A percentile compares a stretch with the other conserved stretches of the same genome.
phyloP scores from a whole-genome alignment of 1,284 basidiomycete genomes.

The Leccinum subspadiceum region DNA sequence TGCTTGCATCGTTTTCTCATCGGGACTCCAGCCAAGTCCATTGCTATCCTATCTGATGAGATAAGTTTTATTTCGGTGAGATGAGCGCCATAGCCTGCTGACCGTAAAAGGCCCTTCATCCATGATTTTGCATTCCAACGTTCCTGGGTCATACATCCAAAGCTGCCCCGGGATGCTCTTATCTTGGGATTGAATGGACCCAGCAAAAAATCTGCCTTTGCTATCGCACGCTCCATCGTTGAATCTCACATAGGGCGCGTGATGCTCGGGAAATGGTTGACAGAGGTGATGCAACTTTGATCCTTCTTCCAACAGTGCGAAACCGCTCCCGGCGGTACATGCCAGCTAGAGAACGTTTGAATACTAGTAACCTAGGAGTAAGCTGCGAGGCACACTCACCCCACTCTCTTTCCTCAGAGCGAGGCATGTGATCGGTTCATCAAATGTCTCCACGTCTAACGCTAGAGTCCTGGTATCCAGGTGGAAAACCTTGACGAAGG shows the following conservation, averaged over 20 bases:
- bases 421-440: conserved; percentile 26
- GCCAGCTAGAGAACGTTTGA: conserved; percentile 14
- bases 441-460: conserved; percentile 21
- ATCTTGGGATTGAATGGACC: conserved; percentile 53
- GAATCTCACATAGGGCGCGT: conserved; percentile 51
- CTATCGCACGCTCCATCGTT: conserved; percentile 71
- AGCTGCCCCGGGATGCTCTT: conserved; percentile 54
- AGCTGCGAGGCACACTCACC: conserved; percentile 6
- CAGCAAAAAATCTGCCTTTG: conserved; percentile 62
- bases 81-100: conserved; percentile 16
- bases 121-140: conserved; percentile 45
- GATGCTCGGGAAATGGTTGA: conserved; percentile 46
- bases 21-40: conserved; percentile 26
- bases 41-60: conserved; percentile 18
- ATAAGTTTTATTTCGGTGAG: not conserved
- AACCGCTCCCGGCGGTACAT: conserved; percentile 22
- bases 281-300: conserved; percentile 31
- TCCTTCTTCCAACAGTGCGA: conserved; percentile 17
- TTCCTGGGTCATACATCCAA: conserved; percentile 56
- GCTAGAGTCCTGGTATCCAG: conserved; percentile 17
- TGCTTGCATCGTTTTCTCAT: conserved; percentile 25
- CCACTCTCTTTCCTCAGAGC: conserved; percentile 18
- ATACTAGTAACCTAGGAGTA: not conserved
- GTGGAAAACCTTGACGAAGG: conserved; percentile 22
- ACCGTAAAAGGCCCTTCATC: conserved; percentile 69